phyloP scores from a whole-genome alignment of 805 yeast genomes.

The Candida cerambycidarum region DNA sequence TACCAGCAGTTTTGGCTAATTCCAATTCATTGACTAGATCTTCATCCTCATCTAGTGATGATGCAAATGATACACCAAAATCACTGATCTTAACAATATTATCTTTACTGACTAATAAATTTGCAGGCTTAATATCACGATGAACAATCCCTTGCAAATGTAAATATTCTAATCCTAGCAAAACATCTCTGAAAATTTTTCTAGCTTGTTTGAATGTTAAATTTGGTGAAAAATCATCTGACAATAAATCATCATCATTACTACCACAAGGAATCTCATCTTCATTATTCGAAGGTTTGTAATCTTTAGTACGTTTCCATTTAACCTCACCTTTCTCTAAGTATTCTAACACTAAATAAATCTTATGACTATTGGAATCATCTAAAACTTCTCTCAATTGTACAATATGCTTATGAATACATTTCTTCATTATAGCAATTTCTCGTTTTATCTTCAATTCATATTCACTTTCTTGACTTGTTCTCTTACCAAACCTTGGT shows the following conservation, averaged over 20 bases:
- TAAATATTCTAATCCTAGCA: conserved; percentile 84
- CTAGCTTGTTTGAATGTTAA: conserved; percentile 67
- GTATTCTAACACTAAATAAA: conserved; percentile 86
- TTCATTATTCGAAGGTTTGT: neutral
- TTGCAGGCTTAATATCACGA: conserved; percentile 95
- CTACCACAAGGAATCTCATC: conserved; percentile 40
- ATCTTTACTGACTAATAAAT: conserved; percentile 67
- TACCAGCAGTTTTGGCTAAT: conserved; percentile 93
- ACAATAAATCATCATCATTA: conserved; percentile 18
- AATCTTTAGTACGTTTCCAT: conserved; percentile 52
- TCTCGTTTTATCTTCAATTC: conserved; percentile 40
- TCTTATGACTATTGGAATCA: conserved; percentile 78
- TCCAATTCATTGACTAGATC: conserved; percentile 62
- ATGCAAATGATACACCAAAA: conserved; percentile 89
- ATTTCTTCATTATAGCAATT: conserved; percentile 49
- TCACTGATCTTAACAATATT: conserved; percentile 89
- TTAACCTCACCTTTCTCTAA: conserved; percentile 86
- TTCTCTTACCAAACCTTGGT: conserved; percentile 26
- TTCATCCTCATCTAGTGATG: conserved; percentile 42
- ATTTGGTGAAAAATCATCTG: conserved; percentile 49
- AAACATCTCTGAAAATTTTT: conserved; percentile 75
- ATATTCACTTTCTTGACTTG: conserved; percentile 23
- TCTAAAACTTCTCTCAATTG: conserved; percentile 67
- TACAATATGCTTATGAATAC: conserved; percentile 43
- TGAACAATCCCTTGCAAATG: conserved; percentile 91